Conservation (phyloP, 805 yeast species). For the Starmerella tilneyi region DNA sequence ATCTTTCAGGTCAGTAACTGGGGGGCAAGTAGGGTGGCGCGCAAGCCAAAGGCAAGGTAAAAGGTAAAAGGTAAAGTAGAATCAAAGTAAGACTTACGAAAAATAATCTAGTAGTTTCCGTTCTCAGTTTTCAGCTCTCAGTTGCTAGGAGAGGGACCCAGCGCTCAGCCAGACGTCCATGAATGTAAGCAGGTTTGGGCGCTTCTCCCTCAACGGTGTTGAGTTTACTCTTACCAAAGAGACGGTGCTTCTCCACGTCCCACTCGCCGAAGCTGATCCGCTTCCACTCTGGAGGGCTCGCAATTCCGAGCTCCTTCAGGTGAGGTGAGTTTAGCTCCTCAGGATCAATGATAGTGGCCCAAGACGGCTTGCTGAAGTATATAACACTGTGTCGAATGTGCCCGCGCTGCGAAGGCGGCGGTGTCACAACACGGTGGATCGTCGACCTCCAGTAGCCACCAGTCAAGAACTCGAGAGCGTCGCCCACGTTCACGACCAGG, state of each 20-base stretch:
- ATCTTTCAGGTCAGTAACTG: no score
- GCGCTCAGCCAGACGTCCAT: constrained; percentile 38
- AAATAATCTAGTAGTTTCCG: no score
- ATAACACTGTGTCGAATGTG: constrained; percentile 36
- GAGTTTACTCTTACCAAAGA: constrained; percentile 36
- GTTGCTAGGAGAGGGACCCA: no score
- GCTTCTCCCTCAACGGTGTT: constrained; percentile 34
- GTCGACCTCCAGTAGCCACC: constrained; percentile 42
- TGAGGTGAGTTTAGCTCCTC: constrained; percentile 35
- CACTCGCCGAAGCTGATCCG: constrained; percentile 35
- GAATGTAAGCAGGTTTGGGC: constrained; percentile 33
- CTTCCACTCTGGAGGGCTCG: constrained; percentile 32
- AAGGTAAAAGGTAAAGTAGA: no score
- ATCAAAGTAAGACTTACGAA: no score
- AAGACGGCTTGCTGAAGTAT: constrained; percentile 37
- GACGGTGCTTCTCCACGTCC: constrained; percentile 40
- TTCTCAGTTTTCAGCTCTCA: no score
- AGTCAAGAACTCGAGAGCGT: constrained; percentile 35
- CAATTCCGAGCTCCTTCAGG: constrained; percentile 31
- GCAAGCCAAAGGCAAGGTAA: no score
- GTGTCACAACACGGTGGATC: constrained; percentile 40
- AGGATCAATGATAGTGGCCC: constrained; percentile 36
- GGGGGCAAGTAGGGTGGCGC: no score
- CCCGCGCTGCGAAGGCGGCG: constrained; percentile 36
- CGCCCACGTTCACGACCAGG: constrained; percentile 36